phyloP scores from a whole-genome alignment of 495 filamentous ascomycete genomes.

The Amorphotheca resinae region DNA sequence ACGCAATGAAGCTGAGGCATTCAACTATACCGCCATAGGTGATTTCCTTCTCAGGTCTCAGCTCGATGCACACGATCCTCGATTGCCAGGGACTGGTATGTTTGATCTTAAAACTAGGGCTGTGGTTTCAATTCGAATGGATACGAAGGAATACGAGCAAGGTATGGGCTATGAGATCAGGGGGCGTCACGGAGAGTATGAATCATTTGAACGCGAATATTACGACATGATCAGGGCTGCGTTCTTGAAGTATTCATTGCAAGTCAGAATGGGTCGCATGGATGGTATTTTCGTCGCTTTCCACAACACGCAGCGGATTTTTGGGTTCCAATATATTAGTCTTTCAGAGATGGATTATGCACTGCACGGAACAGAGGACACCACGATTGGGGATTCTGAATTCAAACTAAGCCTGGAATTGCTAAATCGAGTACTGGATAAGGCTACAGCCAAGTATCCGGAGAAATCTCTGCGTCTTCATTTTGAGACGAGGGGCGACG shows the following conservation, averaged over 20 bases:
- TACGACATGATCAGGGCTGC: slow-evolving; percentile 92
- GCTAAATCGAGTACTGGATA: slow-evolving; percentile 65
- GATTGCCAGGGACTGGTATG: slow-evolving; percentile 84
- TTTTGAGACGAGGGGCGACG: slow-evolving; percentile 62
- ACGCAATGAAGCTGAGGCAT: slow-evolving; percentile 55
- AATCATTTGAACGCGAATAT: slow-evolving; percentile 91
- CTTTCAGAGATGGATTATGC: slow-evolving; percentile 76
- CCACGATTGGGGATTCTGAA: slow-evolving; percentile 66
- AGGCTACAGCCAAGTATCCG: slow-evolving; percentile 60
- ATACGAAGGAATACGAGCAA: slow-evolving; percentile 54
- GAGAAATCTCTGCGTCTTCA: slow-evolving; percentile 66
- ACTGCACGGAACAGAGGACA: slow-evolving; percentile 59
- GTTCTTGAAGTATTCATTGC: slow-evolving; percentile 93
- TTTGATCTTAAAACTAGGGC: slow-evolving; percentile 96
- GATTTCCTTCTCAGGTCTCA: slow-evolving; percentile 95
- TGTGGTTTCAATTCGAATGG: slow-evolving; percentile 82
- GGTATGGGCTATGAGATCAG: slow-evolving; percentile 83
- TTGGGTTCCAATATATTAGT: slow-evolving; percentile 92
- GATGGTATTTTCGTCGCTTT: slow-evolving; percentile 98
- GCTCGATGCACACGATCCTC: slow-evolving; percentile 78
- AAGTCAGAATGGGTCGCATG: slow-evolving; percentile 95
- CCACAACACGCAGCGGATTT: slow-evolving; percentile 90
- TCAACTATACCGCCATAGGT: slow-evolving; percentile 77
- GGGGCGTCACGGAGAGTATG: slow-evolving; percentile 55
- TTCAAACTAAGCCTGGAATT: slow-evolving; percentile 69